Evolutionary conservation across 495 filamentous ascomycete genomes (phyloP).

Genomic region (Cladorrhinum samala): DNA sequence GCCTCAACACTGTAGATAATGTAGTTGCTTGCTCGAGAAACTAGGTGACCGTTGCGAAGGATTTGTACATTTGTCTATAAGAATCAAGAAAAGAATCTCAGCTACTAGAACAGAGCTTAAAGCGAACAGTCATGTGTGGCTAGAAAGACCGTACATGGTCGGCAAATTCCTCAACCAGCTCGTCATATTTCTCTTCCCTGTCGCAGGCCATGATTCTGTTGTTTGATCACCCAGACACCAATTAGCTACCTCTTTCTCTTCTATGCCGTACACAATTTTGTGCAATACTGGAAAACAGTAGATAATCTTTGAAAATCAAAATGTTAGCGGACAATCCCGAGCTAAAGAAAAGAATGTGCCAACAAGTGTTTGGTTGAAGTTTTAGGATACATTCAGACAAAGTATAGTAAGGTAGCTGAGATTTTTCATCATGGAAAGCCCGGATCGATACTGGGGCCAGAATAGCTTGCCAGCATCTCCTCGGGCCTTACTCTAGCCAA

Average conservation of each 20-base stretch:
- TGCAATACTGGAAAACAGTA: too few species aligned
- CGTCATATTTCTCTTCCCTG: slow-evolving; percentile 73
- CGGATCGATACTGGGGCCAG: slow-evolving; percentile 28
- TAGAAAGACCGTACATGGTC: slow-evolving; percentile 49
- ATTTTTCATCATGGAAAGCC: slow-evolving; percentile 88
- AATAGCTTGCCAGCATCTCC: slow-evolving; percentile 32
- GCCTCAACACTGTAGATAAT: slow-evolving; percentile 98
- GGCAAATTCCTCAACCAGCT: slow-evolving; percentile 68
- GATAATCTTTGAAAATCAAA: too few species aligned
- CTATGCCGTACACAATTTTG: too few species aligned
- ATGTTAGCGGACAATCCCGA: slow-evolving; percentile 16
- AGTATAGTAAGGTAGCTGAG: slow-evolving; percentile 88
- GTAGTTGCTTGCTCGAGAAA: slow-evolving; percentile 89
- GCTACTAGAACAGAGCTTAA: slow-evolving; percentile 38
- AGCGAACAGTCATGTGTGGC: slow-evolving; percentile 18
- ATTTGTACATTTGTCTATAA: slow-evolving; percentile 66
- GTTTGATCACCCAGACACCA: slow-evolving; percentile 2
- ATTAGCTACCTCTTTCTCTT: slow-evolving; percentile 6
- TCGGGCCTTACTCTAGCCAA: slow-evolving; percentile 93
- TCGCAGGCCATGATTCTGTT: slow-evolving; percentile 92
- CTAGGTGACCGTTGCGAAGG: slow-evolving; percentile 85
- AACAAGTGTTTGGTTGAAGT: slow-evolving; percentile 5
- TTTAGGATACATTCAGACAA: slow-evolving; percentile 73
- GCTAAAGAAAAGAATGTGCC: slow-evolving; percentile 4
- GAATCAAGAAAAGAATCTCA: slow-evolving; percentile 39